These are phyloP conservation scores for Hanseniaspora hatyaiensis DNA, from an alignment of 805 yeast genomes.

Conservation along the genomic window DNA sequence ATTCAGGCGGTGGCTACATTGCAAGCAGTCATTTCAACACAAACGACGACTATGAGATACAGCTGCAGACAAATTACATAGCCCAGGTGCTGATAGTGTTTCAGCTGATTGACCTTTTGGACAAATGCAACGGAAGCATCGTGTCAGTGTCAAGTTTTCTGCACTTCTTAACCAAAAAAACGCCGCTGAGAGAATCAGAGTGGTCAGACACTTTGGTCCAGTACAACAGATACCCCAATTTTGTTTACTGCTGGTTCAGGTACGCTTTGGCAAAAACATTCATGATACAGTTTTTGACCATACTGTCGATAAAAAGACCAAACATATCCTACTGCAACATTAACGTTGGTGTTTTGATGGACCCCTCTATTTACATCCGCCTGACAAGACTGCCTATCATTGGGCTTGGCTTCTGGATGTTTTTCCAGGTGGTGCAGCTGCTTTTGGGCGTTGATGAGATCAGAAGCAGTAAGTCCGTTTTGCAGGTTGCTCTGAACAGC, in stretches of 20 bases:
- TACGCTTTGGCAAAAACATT: conserved; percentile 69
- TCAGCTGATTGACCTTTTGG: conserved; percentile 43
- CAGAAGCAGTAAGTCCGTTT: conserved; percentile 55
- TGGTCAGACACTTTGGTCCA: conserved; percentile 13
- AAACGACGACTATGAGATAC: conserved; percentile 62
- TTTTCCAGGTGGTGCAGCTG: conserved; percentile 57
- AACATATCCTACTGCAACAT: conserved; percentile 51
- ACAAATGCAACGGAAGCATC: conserved; percentile 36
- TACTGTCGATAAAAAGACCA: conserved; percentile 56
- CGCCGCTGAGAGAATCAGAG: conserved; percentile 37
- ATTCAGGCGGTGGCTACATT: conserved; percentile 66
- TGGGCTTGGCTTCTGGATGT: conserved; percentile 63
- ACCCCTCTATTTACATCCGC: conserved; percentile 60
- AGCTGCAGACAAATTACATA: conserved; percentile 65
- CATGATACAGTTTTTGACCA: conserved; percentile 59
- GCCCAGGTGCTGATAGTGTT: conserved; percentile 64
- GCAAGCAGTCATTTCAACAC: conserved; percentile 60
- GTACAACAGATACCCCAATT: conserved; percentile 51
- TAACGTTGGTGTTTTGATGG: conserved; percentile 82
- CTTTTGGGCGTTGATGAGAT: conserved; percentile 62
- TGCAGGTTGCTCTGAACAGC: conserved; percentile 50
- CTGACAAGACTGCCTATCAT: conserved; percentile 68
- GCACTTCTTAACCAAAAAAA: conserved; percentile 40
- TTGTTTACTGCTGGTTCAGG: conserved; percentile 63
- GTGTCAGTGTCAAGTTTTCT: conserved; percentile 56